These are phyloP conservation scores for Sicyos edulis DNA, from an alignment of 306 rosid species.

Conservation along the genomic window DNA sequence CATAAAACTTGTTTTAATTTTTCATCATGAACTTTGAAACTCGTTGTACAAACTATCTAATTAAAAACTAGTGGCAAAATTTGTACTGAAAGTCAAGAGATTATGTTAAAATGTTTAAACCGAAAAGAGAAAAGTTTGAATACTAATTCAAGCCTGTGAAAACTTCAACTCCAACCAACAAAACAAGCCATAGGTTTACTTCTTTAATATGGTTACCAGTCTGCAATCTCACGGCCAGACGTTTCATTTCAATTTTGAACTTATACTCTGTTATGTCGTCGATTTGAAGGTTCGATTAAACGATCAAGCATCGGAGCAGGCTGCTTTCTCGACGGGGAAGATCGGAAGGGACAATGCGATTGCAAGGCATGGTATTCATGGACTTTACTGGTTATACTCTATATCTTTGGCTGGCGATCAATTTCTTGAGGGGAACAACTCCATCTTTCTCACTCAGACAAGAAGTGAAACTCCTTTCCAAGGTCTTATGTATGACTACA, in stretches of 20 bases:
- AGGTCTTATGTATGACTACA: constrained; percentile 78
- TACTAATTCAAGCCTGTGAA: background rate
- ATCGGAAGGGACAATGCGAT: constrained; percentile 63
- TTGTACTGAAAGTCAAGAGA: background rate
- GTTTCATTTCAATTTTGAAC: background rate
- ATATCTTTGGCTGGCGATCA: constrained; percentile 28
- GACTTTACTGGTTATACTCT: constrained; percentile 43
- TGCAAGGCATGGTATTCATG: constrained; percentile 83
- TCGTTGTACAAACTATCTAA: background rate
- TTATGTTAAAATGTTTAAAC: background rate
- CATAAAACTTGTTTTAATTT: background rate
- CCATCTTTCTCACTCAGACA: constrained; percentile 49
- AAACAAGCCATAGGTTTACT: background rate
- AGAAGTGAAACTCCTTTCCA: constrained; percentile 23
- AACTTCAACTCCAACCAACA: background rate
- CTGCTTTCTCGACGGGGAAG: constrained; percentile 32
- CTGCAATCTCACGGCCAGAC: background rate
- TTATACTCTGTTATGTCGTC: constrained; percentile 7
- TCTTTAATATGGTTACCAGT: background rate
- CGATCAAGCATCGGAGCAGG: background rate
- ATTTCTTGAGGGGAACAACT: constrained; percentile 42
- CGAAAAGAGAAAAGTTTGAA: background rate
- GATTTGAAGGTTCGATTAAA: constrained; percentile 55
- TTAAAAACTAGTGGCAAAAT: background rate
- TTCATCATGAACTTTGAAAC: background rate